Percentiles rank a stretch among this genome's conserved stretches.
These are phyloP conservation scores for Globisporangium perplexum DNA, from an alignment of 352 stramenopile species.

Conservation along the genomic window DNA sequence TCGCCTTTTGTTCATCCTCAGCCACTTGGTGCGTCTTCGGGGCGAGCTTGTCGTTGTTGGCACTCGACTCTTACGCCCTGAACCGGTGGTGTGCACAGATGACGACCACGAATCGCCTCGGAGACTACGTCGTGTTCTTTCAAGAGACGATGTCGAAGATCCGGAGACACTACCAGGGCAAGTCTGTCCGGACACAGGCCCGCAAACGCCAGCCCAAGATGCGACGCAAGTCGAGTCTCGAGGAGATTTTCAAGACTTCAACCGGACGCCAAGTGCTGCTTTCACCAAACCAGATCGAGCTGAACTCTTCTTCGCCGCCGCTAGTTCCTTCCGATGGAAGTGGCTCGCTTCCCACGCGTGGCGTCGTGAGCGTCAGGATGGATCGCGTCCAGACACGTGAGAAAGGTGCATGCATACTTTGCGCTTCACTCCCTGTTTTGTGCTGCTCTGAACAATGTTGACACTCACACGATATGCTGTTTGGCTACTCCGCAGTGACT, in stretches of 20 bases:
- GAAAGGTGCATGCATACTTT: conserved; percentile 13
- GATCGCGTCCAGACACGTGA: conserved; percentile 21
- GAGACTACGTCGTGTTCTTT: conserved; percentile 74
- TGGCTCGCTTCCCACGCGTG: conserved; percentile 2
- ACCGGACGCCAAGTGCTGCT: neutral
- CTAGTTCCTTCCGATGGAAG: neutral
- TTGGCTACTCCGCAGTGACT: neutral
- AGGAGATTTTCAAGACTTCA: conserved; percentile 18
- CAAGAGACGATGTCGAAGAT: conserved; percentile 64
- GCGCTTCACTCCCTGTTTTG: neutral
- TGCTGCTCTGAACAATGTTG: neutral
- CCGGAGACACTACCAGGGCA: conserved; percentile 36
- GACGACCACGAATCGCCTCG: conserved; percentile 56
- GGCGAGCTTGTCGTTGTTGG: neutral
- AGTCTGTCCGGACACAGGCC: conserved; percentile 17
- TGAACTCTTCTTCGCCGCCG: neutral
- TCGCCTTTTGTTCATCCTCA: conserved; percentile 64
- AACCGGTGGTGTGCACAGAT: conserved; percentile 27
- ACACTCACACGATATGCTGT: neutral
- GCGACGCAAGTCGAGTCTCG: conserved; percentile 27
- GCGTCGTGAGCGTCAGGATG: conserved; percentile 25
- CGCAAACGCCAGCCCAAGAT: conserved; percentile 20
- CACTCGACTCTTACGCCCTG: neutral
- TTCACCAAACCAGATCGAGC: conserved; percentile 13
- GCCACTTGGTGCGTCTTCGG: conserved; percentile 44